Conservation (phyloP, 805 yeast species). For the Wickerhamiella sorbophila region DNA sequence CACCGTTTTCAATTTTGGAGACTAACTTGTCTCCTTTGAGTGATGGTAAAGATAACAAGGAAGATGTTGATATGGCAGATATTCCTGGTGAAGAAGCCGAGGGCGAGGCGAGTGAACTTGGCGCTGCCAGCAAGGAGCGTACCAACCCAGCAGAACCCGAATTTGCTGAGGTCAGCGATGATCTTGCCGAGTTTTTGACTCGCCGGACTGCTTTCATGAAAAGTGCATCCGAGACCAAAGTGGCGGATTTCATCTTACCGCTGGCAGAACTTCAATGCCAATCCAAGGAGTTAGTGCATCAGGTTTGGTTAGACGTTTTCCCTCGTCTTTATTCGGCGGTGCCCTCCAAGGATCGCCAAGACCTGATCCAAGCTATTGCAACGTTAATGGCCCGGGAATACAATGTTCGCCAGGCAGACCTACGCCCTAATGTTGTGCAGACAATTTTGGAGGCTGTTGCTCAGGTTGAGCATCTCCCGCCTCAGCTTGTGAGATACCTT, state of each 20-base stretch:
- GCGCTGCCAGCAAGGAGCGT: not conserved
- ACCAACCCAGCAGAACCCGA: not conserved
- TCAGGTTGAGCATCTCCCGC: constrained; percentile 71
- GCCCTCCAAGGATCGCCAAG: constrained; percentile 66
- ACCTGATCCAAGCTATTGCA: constrained; percentile 69
- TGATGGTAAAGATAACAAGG: constrained; percentile 16
- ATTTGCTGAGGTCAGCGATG: constrained; percentile 20
- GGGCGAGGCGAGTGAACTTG: not conserved
- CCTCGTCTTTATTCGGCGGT: constrained; percentile 66
- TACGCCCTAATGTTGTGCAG: constrained; percentile 75
- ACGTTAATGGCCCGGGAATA: constrained; percentile 76
- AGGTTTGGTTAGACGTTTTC: constrained; percentile 72
- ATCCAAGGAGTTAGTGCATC: constrained; percentile 63
- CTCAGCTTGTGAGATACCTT: constrained; percentile 78
- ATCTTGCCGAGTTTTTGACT: constrained; percentile 25
- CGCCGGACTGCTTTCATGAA: constrained; percentile 21
- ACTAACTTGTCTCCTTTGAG: constrained; percentile 5
- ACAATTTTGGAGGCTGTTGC: constrained; percentile 68
- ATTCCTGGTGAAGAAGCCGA: constrained; percentile 15
- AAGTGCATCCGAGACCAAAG: constrained; percentile 30
- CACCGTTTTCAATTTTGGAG: constrained; percentile 18
- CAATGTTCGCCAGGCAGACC: constrained; percentile 78
- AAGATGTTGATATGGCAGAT: constrained; percentile 18
- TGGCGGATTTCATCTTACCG: constrained; percentile 54
- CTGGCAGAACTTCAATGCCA: constrained; percentile 69